These are phyloP conservation scores for Candida smagusa DNA, from an alignment of 1,139 yeast genomes.

Conservation along the genomic window DNA sequence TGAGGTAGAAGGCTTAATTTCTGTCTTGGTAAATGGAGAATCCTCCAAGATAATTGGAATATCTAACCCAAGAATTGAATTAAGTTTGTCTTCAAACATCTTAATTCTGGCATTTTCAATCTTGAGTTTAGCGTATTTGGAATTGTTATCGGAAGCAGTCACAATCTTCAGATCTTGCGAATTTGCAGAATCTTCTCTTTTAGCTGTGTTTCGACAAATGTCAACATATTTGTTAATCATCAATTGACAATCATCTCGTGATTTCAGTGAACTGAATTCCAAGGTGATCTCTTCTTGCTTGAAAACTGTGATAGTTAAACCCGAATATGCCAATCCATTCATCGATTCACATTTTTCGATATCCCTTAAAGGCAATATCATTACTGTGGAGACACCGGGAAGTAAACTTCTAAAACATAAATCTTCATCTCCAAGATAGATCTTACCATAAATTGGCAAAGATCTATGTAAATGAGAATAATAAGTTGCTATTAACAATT, in stretches of 20 bases:
- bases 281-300: conserved; percentile 76
- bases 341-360: conserved; percentile 67
- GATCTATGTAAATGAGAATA: conserved; percentile 68
- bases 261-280: conserved; percentile 64
- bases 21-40: conserved; percentile 54
- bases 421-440: conserved; percentile 64
- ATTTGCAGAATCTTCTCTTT: background rate
- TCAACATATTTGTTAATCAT: conserved; percentile 54
- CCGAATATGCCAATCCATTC: conserved; percentile 58
- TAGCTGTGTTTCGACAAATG: conserved; percentile 14
- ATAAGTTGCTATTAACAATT: conserved; percentile 62
- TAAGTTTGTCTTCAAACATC: conserved; percentile 61
- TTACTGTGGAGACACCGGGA: conserved; percentile 74
- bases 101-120: conserved; percentile 52
- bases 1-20: conserved; percentile 49
- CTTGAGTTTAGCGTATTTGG: conserved; percentile 17
- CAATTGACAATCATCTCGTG: conserved; percentile 71
- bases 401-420: conserved; percentile 77
- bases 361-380: conserved; percentile 79
- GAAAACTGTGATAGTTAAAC: conserved; percentile 61
- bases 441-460: conserved; percentile 77
- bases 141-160: conserved; percentile 5
- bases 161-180: background rate
- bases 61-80: conserved; percentile 56
- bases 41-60: conserved; percentile 67